Evolutionary conservation across 108 stramenopile genomes (phyloP).

Genomic region (Cyclotella choctawhatcheeana): DNA sequence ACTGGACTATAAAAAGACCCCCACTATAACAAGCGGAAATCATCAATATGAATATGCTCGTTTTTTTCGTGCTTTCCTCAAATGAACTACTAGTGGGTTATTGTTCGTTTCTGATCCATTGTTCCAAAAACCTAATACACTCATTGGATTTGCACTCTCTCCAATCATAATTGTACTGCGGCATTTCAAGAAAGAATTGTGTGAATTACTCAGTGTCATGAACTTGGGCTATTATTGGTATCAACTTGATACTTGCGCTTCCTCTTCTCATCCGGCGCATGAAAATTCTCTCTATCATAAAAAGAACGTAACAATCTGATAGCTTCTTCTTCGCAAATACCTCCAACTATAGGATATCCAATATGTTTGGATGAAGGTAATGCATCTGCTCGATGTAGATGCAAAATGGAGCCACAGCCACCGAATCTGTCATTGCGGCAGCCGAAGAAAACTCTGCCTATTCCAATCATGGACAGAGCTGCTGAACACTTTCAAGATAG

Average conservation of each 20-base stretch:
- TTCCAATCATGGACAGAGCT: constrained; percentile 78
- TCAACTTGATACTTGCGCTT: constrained; percentile 39
- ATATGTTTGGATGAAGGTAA: constrained; percentile 36
- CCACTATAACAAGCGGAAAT: no score
- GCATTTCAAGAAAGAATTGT: no score
- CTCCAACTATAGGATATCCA: constrained; percentile 65
- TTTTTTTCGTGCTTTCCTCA: no score
- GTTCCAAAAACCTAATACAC: no score
- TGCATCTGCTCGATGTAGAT: constrained; percentile 59
- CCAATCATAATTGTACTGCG: no score
- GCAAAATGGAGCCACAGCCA: constrained; percentile 78
- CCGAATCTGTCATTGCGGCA: constrained; percentile 88
- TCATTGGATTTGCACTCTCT: no score
- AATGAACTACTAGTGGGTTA: no score
- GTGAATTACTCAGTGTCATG: no score
- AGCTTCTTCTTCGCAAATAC: constrained; percentile 76
- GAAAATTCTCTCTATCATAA: constrained; percentile 86
- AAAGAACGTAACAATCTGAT: constrained; percentile 75
- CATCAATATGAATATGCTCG: no score
- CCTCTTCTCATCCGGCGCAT: constrained; percentile 82
- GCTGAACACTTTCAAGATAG: constrained; percentile 70
- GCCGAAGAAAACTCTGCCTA: constrained; percentile 77
- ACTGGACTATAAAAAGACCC: no score
- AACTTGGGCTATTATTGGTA: no score
- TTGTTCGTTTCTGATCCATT: no score